These are phyloP conservation scores for Oryza glumipatula DNA, from an alignment of 176 grass and related monocot species.

Conservation along the genomic window DNA sequence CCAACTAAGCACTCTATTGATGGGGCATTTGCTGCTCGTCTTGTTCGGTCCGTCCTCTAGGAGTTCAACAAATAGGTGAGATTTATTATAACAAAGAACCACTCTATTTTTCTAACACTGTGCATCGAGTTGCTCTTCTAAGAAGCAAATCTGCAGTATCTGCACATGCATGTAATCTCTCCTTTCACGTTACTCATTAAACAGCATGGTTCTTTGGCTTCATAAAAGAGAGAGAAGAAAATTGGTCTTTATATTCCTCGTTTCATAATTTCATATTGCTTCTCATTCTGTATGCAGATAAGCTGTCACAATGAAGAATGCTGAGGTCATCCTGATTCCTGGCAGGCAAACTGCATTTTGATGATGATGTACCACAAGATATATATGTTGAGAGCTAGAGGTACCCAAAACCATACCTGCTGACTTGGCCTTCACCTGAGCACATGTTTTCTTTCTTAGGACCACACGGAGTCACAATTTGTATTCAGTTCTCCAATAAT, in stretches of 20 bases:
- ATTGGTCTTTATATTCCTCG: neutral
- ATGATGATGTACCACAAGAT: neutral
- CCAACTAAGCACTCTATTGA: conserved; percentile 86
- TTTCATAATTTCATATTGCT: conserved; percentile 1
- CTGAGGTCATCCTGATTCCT: conserved; percentile 9
- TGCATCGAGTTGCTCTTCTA: neutral
- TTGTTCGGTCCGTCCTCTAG: conserved; percentile 55
- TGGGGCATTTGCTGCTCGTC: conserved; percentile 87
- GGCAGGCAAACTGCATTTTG: conserved; percentile 9
- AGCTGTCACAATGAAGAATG: conserved; percentile 19
- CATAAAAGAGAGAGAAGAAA: neutral
- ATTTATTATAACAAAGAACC: conserved; percentile 16
- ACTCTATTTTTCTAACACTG: neutral
- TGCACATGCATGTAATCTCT: conserved; percentile 1
- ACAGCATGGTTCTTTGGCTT: neutral
- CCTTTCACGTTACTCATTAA: conserved; percentile 27
- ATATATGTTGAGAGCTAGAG: conserved; percentile 28
- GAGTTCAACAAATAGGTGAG: conserved; percentile 40
- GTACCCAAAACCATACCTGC: conserved; percentile 17
- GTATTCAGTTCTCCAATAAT: neutral
- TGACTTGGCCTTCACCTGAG: conserved; percentile 17
- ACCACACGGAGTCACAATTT: conserved; percentile 4
- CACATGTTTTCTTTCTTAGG: conserved; percentile 23
- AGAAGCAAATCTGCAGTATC: neutral
- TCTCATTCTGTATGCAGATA: conserved; percentile 26